Conservation (phyloP, 2,329 filamentous ascomycete species). For the Mollisiaceae sp. region DNA sequence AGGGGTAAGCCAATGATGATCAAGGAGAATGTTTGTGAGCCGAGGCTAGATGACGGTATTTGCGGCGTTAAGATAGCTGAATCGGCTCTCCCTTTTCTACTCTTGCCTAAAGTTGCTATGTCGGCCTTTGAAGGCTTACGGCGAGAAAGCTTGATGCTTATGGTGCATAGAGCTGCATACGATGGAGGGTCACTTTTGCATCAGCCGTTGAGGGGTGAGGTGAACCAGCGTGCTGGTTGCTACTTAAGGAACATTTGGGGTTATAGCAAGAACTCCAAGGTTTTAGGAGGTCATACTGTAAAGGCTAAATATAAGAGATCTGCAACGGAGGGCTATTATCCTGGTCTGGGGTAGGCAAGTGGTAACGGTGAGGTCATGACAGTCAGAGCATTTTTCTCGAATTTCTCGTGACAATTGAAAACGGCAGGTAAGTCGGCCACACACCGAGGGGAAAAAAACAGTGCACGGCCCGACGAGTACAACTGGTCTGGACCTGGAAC, state of each 20-base stretch:
- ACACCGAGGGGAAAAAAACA: neutral
- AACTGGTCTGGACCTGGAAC: neutral
- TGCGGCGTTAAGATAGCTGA: neutral
- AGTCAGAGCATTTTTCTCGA: neutral
- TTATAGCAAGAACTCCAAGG: neutral
- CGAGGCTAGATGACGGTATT: neutral
- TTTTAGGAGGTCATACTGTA: neutral
- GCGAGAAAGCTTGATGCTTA: slow-evolving; percentile 2
- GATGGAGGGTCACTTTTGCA: too few species aligned
- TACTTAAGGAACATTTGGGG: neutral
- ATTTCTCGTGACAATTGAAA: neutral
- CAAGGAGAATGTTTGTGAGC: neutral
- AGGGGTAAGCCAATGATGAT: neutral
- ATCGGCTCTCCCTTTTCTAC: neutral
- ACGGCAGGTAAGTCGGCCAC: neutral
- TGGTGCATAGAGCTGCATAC: neutral
- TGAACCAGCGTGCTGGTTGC: neutral
- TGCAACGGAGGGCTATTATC: neutral
- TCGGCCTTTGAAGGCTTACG: neutral
- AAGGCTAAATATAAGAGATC: neutral
- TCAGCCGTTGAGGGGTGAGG: neutral
- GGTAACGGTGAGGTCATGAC: neutral
- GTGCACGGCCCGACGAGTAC: neutral
- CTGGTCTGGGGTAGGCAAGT: neutral
- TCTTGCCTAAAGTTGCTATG: neutral